phyloP scores from a whole-genome alignment of 257 asterid genomes.

The Primulina eburnea region DNA sequence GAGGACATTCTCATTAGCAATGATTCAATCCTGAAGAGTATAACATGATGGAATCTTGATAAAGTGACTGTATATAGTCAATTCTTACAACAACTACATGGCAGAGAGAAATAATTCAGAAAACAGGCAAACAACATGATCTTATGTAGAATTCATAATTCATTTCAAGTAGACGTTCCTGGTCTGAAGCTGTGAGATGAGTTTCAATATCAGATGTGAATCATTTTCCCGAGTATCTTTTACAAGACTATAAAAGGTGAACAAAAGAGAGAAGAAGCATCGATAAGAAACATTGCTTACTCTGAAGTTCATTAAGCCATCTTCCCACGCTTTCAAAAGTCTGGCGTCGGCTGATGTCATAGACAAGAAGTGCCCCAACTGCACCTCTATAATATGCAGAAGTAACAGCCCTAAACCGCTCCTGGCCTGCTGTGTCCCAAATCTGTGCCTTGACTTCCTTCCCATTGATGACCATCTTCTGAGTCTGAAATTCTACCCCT shows the following conservation, averaged over 20 bases:
- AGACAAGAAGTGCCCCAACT: constrained; percentile 92
- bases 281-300: constrained; percentile 43
- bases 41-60: background rate
- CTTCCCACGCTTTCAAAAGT: constrained; percentile 82
- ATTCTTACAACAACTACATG: background rate
- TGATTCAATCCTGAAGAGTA: background rate
- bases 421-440: constrained; percentile 99
- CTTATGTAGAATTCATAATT: too few species aligned
- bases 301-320: constrained; percentile 95
- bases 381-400: constrained; percentile 97
- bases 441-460: constrained; percentile 93
- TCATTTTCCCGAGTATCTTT: too few species aligned
- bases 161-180: background rate
- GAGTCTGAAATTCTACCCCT: constrained; percentile 97
- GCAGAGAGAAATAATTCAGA: background rate
- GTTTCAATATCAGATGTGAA: background rate
- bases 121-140: background rate
- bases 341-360: constrained; percentile 85
- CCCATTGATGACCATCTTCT: constrained; percentile 75
- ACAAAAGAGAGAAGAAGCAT: background rate
- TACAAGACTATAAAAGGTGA: too few species aligned
- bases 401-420: constrained; percentile 94
- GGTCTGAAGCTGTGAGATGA: background rate
- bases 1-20: too few species aligned
- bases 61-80: background rate